Base-by-base conservation (phyloP, 1,139 yeast species). In the Casaregolazyma suthepensis region DNA sequence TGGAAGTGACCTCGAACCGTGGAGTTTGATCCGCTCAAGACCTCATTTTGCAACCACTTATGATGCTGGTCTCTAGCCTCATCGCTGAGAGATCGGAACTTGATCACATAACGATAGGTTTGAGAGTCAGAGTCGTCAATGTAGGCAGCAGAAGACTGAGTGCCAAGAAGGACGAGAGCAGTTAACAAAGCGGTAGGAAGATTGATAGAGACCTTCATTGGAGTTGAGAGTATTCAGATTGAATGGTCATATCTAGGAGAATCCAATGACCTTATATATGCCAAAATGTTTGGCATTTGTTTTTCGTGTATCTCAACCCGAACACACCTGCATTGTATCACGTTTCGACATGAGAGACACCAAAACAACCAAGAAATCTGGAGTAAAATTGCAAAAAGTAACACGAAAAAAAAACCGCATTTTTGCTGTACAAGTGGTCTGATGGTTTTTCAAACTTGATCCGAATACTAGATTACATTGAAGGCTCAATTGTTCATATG, bases 1-100 rank as follows among this genome's bases (percentile, higher is more conserved):
- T 75, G 66, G 70, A 85, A 86, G 23, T 77, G 68, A 62, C 82
- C 85, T 47, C 77, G 68, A 59, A 86, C 76, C 15, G 23, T 22
- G 2, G 42, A 54, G n/a, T 44, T 29, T 5, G 48, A 42, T n/a
- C 45, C 52, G 12, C 48, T 43, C 17, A 52, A 13, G 15, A 43
- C 45, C n/a, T 57, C 54, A 12, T 59, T 50, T 38, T 53, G 54
- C 49, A 54, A 38, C 55, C 55, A 53, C 17, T 43, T 49, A 18
- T 46, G 53, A 50, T 56, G 54, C 12, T 23, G 35, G 31, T 38
- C 49, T 18, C 58, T 45, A 40, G 52, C 52, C n/a, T 47, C 47
- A 19, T 50, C 20, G 38, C 13, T 19, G 13, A 50, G 43, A 15
- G 55, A 56, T 5, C 54, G 54, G 55, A 60, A 59, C 1, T 61